Conservation (phyloP, 2,329 filamentous ascomycete genomes). For the Myriosclerotinia curreyana region DNA sequence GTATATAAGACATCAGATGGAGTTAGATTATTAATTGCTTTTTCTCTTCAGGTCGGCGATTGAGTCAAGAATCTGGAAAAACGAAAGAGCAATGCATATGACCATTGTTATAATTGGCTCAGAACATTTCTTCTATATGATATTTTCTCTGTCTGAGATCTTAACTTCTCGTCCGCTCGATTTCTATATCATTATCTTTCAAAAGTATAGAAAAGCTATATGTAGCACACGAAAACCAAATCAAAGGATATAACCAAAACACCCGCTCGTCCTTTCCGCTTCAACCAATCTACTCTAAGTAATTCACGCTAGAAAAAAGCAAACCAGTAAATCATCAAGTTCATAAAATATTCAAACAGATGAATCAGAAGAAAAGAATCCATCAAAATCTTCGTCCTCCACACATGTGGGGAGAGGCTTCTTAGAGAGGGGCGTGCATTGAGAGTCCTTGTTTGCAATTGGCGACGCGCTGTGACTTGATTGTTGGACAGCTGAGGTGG, state of each 20-base stretch:
- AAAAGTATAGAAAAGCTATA: background rate
- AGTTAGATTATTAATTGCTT: background rate
- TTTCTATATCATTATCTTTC: background rate
- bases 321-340: too few species aligned
- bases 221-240: background rate
- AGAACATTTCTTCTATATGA: background rate
- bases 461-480: background rate
- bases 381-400: slow-evolving; percentile 2
- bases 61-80: background rate
- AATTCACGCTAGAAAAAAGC: too few species aligned
- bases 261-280: too few species aligned
- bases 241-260: background rate
- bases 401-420: background rate
- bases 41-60: background rate
- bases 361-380: slow-evolving; percentile 5
- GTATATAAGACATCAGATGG: too few species aligned
- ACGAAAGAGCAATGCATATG: background rate
- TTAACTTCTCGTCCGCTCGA: background rate
- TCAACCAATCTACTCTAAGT: too few species aligned
- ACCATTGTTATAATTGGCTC: background rate
- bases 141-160: too few species aligned
- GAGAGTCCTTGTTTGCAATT: background rate
- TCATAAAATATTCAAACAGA: background rate
- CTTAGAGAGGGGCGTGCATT: background rate
- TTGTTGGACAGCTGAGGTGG: background rate